Conservation (phyloP, 768 basidiomycete genomes). For the Lyophyllum shimeji region DNA sequence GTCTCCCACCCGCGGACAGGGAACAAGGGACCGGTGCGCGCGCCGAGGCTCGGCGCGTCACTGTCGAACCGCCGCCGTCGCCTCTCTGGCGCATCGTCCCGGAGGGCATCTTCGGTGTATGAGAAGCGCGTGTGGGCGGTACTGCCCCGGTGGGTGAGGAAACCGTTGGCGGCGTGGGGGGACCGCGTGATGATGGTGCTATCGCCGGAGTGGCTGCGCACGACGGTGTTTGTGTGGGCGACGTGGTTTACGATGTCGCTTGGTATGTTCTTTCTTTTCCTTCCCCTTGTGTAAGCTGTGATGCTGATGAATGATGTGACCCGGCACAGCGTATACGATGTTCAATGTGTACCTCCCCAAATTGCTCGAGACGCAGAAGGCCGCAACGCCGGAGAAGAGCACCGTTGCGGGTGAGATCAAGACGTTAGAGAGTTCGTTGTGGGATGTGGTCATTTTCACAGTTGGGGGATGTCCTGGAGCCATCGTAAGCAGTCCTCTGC, state of each 20-base stretch:
- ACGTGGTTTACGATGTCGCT: conserved; percentile 77
- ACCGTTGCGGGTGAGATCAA: conserved; percentile 29
- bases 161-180: conserved; percentile 67
- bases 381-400: conserved; percentile 33
- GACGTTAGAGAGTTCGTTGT: conserved; percentile 61
- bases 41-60: background rate
- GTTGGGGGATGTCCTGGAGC: conserved; percentile 84
- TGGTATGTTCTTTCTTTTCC: conserved; percentile 43
- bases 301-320: background rate
- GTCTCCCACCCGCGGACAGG: conserved; percentile 3
- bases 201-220: conserved; percentile 71
- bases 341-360: conserved; percentile 93
- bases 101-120: conserved; percentile 42
- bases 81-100: conserved; percentile 15
- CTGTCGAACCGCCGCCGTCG: conserved; percentile 15
- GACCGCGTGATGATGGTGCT: conserved; percentile 70
- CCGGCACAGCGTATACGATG: conserved; percentile 85
- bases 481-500: conserved; percentile 49
- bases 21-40: background rate
- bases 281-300: no score
- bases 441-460: conserved; percentile 88
- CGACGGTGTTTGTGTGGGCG: conserved; percentile 78
- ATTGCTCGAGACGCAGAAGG: conserved; percentile 83
- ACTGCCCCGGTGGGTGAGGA: conserved; percentile 55
- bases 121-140: conserved; percentile 41